These are phyloP conservation scores for Annona cherimola DNA, from an alignment of 164 flowering plant genomes.

Conservation along the genomic window DNA sequence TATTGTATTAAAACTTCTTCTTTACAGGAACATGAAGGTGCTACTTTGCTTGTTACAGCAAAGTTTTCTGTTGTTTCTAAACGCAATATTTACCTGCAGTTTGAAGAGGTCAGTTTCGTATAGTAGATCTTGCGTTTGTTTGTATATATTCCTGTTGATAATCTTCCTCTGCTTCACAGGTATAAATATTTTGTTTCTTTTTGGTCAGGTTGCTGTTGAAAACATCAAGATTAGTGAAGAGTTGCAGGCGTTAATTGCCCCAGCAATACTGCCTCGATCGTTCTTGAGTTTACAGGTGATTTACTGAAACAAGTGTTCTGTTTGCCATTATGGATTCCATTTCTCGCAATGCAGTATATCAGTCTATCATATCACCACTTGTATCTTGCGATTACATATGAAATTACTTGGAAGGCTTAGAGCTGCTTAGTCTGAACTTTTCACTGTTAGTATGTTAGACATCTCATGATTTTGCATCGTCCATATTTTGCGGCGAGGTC, in stretches of 20 bases:
- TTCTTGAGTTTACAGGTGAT: slow-evolving; percentile 74
- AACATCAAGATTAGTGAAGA: slow-evolving; percentile 65
- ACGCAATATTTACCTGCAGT: slow-evolving; percentile 77
- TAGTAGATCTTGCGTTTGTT: neutral
- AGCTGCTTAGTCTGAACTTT: too few species aligned
- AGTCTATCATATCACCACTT: too few species aligned
- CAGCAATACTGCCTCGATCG: slow-evolving; percentile 79
- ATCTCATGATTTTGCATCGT: too few species aligned
- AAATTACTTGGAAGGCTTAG: too few species aligned
- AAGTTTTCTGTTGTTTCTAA: slow-evolving; percentile 68
- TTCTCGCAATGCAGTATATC: neutral
- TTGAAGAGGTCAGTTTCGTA: slow-evolving; percentile 67
- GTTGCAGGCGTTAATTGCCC: slow-evolving; percentile 79
- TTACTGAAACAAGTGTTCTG: neutral
- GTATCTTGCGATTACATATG: too few species aligned
- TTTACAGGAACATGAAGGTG: slow-evolving; percentile 85
- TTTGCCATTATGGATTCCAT: neutral
- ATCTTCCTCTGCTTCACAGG: too few species aligned
- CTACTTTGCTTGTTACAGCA: slow-evolving; percentile 85
- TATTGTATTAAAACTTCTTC: slow-evolving; percentile 2
- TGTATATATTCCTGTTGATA: too few species aligned
- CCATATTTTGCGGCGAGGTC: too few species aligned
- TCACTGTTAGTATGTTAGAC: too few species aligned
- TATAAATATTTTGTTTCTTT: neutral
- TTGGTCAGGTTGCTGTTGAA: slow-evolving; percentile 61